A percentile compares a stretch with the other conserved stretches of the same genome.
Conservation (phyloP, 1,284 basidiomycete genomes). For the Tetrapyrgos nigripes region DNA sequence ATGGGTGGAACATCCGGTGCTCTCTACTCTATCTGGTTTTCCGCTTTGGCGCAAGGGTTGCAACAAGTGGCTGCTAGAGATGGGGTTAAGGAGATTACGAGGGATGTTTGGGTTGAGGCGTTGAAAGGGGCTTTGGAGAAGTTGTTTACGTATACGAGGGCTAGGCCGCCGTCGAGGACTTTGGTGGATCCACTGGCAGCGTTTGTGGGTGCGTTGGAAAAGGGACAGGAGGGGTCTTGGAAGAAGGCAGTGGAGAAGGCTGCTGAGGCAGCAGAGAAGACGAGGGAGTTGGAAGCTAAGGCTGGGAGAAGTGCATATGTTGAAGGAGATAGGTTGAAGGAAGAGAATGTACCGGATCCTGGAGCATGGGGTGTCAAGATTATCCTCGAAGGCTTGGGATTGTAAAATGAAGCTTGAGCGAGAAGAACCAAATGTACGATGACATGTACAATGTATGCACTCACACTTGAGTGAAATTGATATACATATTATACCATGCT, state of each 20-base stretch:
- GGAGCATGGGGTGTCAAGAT: constrained; percentile 90
- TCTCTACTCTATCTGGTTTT: constrained; percentile 93
- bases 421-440: no score
- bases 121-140: constrained; percentile 69
- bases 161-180: constrained; percentile 89
- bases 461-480: no score
- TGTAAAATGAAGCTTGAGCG: no score
- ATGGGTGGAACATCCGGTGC: constrained; percentile 97
- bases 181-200: constrained; percentile 92
- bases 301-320: constrained; percentile 93
- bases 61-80: constrained; percentile 35
- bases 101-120: constrained; percentile 68
- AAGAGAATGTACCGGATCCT: constrained; percentile 82
- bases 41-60: constrained; percentile 82
- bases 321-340: constrained; percentile 72
- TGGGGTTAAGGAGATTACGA: constrained; percentile 42
- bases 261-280: constrained; percentile 73
- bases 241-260: constrained; percentile 68
- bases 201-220: constrained; percentile 63
- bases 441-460: no score
- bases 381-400: constrained; percentile 66
- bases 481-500: no score
- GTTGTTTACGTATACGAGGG: constrained; percentile 88
- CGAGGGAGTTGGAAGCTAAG: constrained; percentile 81
- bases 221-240: constrained; percentile 33